Conservation (phyloP, 768 basidiomycete species). For the Naganishia kalamii region DNA sequence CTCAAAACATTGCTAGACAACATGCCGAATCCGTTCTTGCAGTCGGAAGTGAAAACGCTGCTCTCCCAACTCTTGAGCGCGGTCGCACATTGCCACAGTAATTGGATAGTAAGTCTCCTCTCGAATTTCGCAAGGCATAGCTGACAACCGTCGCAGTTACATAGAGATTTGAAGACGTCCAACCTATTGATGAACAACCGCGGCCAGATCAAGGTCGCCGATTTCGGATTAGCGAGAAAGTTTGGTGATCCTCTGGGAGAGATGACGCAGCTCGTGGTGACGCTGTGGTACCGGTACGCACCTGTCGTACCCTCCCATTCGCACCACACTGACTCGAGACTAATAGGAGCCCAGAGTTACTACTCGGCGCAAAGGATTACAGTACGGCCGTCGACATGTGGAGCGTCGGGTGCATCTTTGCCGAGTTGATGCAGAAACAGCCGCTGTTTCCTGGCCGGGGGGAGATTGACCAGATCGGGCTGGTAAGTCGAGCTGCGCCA, state of each 20-base stretch:
- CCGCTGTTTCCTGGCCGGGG: constrained; percentile 96
- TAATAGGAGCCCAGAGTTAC: constrained; percentile 82
- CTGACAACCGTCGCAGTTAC: constrained; percentile 51
- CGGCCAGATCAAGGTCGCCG: constrained; percentile 96
- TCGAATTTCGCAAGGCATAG: not conserved
- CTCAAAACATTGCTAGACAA: constrained; percentile 88
- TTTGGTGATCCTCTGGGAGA: constrained; percentile 96
- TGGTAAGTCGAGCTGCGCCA: constrained; percentile 51
- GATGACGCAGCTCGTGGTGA: constrained; percentile 95
- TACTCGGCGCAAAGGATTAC: constrained; percentile 86
- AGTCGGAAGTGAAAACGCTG: constrained; percentile 96
- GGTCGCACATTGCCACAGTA: constrained; percentile 83
- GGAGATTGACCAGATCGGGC: constrained; percentile 82
- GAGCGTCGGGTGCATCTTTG: constrained; percentile 98
- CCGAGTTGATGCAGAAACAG: constrained; percentile 87
- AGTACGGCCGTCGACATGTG: constrained; percentile 96
- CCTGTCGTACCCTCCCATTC: not conserved
- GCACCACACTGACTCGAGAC: not conserved
- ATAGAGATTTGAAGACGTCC: constrained; percentile 94
- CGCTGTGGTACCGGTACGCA: constrained; percentile 91
- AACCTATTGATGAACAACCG: constrained; percentile 98
- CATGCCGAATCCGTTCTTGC: constrained; percentile 94
- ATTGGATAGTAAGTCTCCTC: constrained; percentile 63
- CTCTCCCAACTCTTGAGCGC: constrained; percentile 90
- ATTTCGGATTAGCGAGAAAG: constrained; percentile 90